Percentiles rank a stretch among this genome's conserved stretches.
Conservation (phyloP, 75 land plant genomes). For the Pinus albicaulis region DNA sequence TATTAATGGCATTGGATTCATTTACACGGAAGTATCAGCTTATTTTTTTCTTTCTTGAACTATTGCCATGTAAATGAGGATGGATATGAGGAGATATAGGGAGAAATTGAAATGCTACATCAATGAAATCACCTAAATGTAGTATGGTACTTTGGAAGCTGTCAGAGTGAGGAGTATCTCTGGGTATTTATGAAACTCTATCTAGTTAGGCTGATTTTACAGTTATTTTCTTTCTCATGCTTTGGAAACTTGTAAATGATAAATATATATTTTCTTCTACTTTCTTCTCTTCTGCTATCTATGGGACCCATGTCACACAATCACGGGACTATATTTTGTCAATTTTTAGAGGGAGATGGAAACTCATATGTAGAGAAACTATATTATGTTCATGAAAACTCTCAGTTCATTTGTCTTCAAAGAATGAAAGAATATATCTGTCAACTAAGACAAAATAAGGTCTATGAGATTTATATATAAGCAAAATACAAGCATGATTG, state of each 20-base stretch:
- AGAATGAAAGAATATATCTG: no score
- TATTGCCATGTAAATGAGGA: conserved; percentile 60
- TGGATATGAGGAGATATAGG: conserved; percentile 98
- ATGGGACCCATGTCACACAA: no score
- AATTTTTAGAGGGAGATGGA: no score
- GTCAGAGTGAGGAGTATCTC: conserved; percentile 96
- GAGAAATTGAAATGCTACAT: conserved; percentile 99
- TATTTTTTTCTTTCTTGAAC: not conserved
- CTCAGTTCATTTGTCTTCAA: no score
- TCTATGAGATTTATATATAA: no score
- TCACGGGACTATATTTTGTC: no score
- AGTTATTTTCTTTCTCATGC: conserved; percentile 3
- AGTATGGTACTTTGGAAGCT: conserved; percentile 95
- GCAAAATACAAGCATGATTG: no score
- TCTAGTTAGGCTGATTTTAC: not conserved
- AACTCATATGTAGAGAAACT: no score
- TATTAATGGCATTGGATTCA: not conserved
- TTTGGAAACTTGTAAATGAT: not conserved
- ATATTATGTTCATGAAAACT: no score
- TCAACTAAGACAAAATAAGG: no score
- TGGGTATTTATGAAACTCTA: conserved; percentile 56
- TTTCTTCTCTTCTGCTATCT: not conserved
- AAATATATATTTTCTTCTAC: not conserved
- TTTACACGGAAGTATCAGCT: not conserved
- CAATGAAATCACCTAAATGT: conserved; percentile 99